Base-by-base conservation (phyloP, 805 yeast species). In the Ogataea paradorogensis region DNA sequence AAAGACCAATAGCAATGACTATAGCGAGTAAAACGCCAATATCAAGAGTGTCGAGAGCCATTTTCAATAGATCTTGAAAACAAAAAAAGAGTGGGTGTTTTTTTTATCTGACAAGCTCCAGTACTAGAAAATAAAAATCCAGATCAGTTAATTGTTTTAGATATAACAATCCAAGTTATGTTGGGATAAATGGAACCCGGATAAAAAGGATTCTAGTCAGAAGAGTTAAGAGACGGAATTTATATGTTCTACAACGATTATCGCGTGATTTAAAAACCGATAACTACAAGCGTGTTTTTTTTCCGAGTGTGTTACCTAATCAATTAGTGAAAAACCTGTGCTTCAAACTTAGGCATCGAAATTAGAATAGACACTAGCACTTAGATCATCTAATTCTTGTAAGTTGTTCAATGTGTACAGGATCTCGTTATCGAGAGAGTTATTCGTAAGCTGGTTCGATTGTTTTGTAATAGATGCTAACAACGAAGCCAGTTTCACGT, bases 331-430 rank as follows among this genome's bases (percentile, higher is more conserved):
- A 30, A 16, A 16, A 14, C 10, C 25, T 9, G 6, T 22, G n/a
- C n/a, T n/a, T 10, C 41, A 18, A 13, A 26, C 15, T 30, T 32
- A 55, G 15, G 55, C 49, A 40, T 58, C 62, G 34, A 84, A 86
- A 55, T 88, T 88, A 14, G 95, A 83, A 61, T 90, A 90, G 7
- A 90, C 90, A 50, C 88, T 74, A 4, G 97, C 97, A 63, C 95
- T 82, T 50, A 90, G 73, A 45, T 88, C 96, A 49, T 86, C 95
- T 42, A 90, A 71, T 47, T 81, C 88, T 13, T 76, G 80, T 23
- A 71, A 61, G 43, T 64, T 65, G 48, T 74, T 71, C 72, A 80
- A 63, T 4, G 67, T 50, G 40, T 49, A 50, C 28, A 61, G 48
- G 7, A 59, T 47, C 13, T 59, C 62, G 27, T 61, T 57, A 34